These are phyloP conservation scores for Mycena haematopus DNA, from an alignment of 768 basidiomycete genomes.

Conservation along the genomic window DNA sequence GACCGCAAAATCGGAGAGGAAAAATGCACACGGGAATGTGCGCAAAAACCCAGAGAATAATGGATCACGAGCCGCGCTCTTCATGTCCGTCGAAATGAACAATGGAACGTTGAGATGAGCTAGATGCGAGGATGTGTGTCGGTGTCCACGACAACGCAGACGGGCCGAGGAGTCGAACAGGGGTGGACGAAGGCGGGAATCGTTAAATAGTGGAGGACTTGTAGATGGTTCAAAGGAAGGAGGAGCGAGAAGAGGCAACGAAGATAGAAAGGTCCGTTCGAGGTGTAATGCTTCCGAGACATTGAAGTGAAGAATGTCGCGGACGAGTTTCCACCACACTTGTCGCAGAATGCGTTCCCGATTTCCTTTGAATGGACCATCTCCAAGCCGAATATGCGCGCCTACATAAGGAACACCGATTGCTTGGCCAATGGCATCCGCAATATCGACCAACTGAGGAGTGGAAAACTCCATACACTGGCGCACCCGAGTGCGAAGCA, in stretches of 20 bases:
- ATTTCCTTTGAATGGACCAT: slow-evolving; percentile 62
- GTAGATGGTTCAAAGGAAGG: slow-evolving; percentile 13
- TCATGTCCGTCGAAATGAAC: slow-evolving; percentile 70
- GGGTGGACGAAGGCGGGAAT: slow-evolving; percentile 7
- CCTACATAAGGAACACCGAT: slow-evolving; percentile 62
- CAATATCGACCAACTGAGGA: slow-evolving; percentile 48
- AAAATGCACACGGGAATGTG: slow-evolving; percentile 71
- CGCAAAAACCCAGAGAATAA: slow-evolving; percentile 51
- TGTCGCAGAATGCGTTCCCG: slow-evolving; percentile 48
- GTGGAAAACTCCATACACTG: slow-evolving; percentile 64
- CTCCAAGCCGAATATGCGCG: slow-evolving; percentile 72
- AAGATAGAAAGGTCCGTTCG: slow-evolving; percentile 34
- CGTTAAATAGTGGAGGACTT: background rate
- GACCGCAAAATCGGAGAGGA: slow-evolving; percentile 56
- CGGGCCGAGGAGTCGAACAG: slow-evolving; percentile 27
- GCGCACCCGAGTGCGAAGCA: slow-evolving; percentile 55
- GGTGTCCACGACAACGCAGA: slow-evolving; percentile 46
- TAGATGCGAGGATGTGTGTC: slow-evolving; percentile 41
- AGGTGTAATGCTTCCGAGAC: slow-evolving; percentile 41
- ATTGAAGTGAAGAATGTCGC: slow-evolving; percentile 50
- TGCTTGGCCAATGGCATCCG: slow-evolving; percentile 48
- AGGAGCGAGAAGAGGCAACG: background rate
- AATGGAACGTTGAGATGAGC: slow-evolving; percentile 59
- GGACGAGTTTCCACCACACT: slow-evolving; percentile 66
- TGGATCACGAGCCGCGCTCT: slow-evolving; percentile 46